These are phyloP conservation scores for Pseudoneurospora amorphoporcata DNA, from an alignment of 495 filamentous ascomycete genomes.

Conservation along the genomic window DNA sequence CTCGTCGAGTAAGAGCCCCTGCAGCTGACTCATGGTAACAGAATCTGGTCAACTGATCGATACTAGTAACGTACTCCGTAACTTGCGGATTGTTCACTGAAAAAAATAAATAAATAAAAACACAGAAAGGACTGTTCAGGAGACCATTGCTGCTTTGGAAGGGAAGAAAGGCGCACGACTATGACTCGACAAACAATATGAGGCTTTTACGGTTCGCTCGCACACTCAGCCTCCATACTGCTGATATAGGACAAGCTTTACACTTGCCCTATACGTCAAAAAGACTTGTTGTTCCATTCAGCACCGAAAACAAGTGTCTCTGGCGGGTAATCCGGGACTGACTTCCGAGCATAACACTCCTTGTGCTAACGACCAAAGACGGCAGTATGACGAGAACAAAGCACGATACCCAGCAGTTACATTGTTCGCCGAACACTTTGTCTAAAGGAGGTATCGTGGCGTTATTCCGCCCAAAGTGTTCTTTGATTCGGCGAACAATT, in stretches of 20 bases:
- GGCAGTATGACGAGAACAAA: neutral
- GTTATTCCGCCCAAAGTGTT: neutral
- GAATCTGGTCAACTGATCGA: neutral
- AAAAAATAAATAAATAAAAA: too few relatives aligned
- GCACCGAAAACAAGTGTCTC: neutral
- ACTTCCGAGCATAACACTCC: neutral
- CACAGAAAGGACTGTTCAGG: neutral
- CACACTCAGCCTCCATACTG: neutral
- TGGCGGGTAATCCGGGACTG: neutral
- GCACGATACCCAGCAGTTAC: neutral
- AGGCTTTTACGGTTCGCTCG: neutral
- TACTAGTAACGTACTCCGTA: neutral
- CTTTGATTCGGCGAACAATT: neutral
- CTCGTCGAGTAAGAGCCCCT: neutral
- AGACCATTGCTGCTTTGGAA: neutral
- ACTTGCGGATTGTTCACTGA: neutral
- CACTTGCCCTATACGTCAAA: neutral
- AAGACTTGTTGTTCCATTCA: neutral
- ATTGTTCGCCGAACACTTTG: neutral
- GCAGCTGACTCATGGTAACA: neutral
- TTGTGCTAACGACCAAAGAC: neutral
- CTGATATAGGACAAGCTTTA: neutral
- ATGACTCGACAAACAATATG: neutral
- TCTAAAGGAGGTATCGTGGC: neutral
- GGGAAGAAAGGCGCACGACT: neutral